Conservation (phyloP, 768 basidiomycete genomes). For the Filobasidium wieringae region DNA sequence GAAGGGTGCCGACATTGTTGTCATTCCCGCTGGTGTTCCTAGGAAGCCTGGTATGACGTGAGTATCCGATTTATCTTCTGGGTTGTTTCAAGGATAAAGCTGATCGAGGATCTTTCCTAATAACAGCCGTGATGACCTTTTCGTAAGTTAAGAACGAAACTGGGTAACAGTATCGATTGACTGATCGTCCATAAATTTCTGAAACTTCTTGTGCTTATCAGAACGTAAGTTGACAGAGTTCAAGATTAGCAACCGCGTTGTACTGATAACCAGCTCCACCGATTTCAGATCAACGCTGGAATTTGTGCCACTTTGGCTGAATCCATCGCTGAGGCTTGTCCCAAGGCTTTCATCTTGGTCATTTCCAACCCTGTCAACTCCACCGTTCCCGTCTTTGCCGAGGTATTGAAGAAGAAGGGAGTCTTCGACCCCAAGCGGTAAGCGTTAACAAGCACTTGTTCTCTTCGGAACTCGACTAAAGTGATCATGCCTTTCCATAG, state of each 20-base stretch:
- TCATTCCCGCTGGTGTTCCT: constrained; percentile 94
- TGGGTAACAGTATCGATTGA: not conserved
- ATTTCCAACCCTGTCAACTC: constrained; percentile 99
- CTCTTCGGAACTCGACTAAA: too few species aligned
- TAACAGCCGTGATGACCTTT: constrained; percentile 34
- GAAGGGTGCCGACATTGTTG: constrained; percentile 72
- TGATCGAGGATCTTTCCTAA: not conserved
- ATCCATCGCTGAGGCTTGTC: constrained; percentile 67
- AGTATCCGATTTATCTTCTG: constrained; percentile 13
- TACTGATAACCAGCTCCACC: not conserved
- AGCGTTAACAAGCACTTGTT: constrained; percentile 12
- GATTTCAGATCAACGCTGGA: constrained; percentile 78
- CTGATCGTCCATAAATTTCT: not conserved
- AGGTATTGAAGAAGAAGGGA: constrained; percentile 84
- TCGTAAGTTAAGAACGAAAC: not conserved
- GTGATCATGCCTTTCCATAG: constrained; percentile 40
- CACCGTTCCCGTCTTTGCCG: constrained; percentile 90
- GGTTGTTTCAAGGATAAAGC: not conserved
- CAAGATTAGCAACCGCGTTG: too few species aligned
- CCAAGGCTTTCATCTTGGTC: constrained; percentile 85
- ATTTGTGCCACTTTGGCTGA: constrained; percentile 88
- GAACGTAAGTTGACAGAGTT: not conserved
- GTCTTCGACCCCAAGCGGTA: constrained; percentile 87
- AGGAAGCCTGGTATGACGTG: constrained; percentile 54
- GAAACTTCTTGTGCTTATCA: not conserved